A percentile compares a stretch with the other conserved stretches of the same genome.
Evolutionary conservation across 2,329 filamentous ascomycete species (phyloP).

Genomic region (Diaporthe sp.): DNA sequence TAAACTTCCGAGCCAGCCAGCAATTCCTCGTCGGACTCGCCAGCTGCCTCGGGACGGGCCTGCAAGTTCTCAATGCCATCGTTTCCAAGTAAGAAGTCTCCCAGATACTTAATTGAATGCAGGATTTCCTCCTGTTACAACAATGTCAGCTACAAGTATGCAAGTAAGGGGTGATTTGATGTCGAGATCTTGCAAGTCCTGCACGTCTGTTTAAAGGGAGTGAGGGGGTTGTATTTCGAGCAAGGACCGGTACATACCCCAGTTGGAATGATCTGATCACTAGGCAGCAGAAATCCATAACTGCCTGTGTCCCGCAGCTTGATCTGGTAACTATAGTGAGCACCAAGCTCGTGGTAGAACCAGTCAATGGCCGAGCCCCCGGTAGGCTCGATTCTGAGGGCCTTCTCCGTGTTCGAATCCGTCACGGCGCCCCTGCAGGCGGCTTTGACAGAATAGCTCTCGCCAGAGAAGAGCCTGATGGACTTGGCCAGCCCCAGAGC

Average conservation of each 20-base stretch:
- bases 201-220: neutral
- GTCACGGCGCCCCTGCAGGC: slow-evolving; percentile 85
- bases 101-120: slow-evolving; percentile 85
- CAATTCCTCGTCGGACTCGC: slow-evolving; percentile 36
- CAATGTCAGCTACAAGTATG: neutral
- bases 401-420: slow-evolving; percentile 32
- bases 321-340: slow-evolving; percentile 90
- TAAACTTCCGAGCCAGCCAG: slow-evolving; percentile 26
- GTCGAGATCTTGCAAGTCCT: neutral
- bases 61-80: slow-evolving; percentile 68
- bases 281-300: slow-evolving; percentile 92
- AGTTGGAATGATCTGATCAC: slow-evolving; percentile 86
- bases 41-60: slow-evolving; percentile 38
- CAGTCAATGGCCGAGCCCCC: slow-evolving; percentile 93
- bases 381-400: slow-evolving; percentile 72
- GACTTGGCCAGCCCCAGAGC: slow-evolving; percentile 89
- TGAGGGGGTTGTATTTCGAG: neutral
- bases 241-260: slow-evolving; percentile 54
- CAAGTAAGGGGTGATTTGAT: neutral
- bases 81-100: slow-evolving; percentile 79
- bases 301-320: slow-evolving; percentile 93
- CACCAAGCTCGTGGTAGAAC: slow-evolving; percentile 89
- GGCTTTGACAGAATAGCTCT: slow-evolving; percentile 80
- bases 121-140: slow-evolving; percentile 75
- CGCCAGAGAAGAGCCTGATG: slow-evolving; percentile 82